A percentile compares a stretch with the other conserved stretches of the same genome.
Evolutionary conservation across 1,284 basidiomycete species (phyloP).

Genomic region (Cerrena zonata): DNA sequence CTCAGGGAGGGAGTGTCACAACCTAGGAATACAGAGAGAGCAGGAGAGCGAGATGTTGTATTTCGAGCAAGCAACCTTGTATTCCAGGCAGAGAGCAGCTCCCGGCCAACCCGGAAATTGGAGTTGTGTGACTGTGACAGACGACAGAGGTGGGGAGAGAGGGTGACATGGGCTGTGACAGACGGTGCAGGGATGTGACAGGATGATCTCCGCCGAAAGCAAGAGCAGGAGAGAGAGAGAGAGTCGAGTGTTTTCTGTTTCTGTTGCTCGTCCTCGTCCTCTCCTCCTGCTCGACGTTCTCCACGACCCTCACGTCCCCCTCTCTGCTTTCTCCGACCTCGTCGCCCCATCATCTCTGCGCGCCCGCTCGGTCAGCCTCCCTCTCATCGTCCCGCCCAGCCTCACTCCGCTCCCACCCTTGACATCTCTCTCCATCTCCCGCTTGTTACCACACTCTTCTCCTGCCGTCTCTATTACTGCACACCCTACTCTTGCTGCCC

Average conservation of each 20-base stretch:
- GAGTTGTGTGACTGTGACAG: background rate
- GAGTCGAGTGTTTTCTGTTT: background rate
- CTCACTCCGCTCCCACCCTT: background rate
- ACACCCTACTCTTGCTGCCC: background rate
- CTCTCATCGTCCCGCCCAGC: background rate
- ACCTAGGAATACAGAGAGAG: background rate
- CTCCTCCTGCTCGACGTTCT: background rate
- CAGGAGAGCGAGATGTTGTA: background rate
- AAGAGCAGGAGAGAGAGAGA: background rate
- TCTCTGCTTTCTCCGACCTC: background rate
- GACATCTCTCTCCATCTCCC: background rate
- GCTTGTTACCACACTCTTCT: background rate
- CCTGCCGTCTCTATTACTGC: no score
- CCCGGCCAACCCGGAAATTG: background rate
- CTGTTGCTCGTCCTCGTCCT: slow-evolving; percentile 1
- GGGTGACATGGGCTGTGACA: slow-evolving; percentile 2
- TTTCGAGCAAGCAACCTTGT: background rate
- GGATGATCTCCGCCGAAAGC: background rate
- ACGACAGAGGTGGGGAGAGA: background rate
- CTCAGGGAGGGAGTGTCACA: no score
- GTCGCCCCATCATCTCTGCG: background rate
- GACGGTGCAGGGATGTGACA: background rate
- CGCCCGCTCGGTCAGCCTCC: background rate
- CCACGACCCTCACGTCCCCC: background rate
- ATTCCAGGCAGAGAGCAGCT: background rate